A percentile compares a stretch with the other conserved stretches of the same genome.
Evolutionary conservation across 495 filamentous ascomycete species (phyloP).

Genomic region (Haplographium delicatum): DNA sequence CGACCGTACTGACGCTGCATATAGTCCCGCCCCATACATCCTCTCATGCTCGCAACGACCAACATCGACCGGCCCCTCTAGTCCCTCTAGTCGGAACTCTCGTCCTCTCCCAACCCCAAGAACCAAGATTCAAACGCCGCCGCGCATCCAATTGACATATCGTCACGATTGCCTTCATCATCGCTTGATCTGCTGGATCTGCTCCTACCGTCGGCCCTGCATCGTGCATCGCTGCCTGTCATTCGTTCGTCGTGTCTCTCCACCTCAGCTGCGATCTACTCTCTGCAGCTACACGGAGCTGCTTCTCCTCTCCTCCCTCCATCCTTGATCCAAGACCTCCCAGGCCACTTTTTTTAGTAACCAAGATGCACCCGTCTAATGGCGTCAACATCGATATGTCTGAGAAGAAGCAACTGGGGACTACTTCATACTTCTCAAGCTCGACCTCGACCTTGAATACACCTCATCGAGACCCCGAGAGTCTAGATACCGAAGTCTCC

Average conservation of each 20-base stretch:
- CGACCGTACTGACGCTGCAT: too few species aligned
- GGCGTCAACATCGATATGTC: constrained; percentile 8
- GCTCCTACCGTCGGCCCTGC: too few species aligned
- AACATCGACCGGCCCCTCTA: too few species aligned
- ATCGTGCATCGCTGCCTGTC: too few species aligned
- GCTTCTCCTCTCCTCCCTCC: background rate
- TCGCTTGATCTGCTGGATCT: too few species aligned
- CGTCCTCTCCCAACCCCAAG: too few species aligned
- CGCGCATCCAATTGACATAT: too few species aligned
- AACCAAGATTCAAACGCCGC: too few species aligned
- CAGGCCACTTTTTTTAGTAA: constrained; percentile 7
- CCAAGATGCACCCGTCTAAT: constrained; percentile 15
- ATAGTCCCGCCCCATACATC: too few species aligned
- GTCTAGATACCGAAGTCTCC: background rate
- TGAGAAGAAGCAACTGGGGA: background rate
- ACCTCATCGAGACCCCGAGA: background rate
- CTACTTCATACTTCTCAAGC: background rate
- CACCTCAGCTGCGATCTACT: background rate
- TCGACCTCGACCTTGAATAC: background rate
- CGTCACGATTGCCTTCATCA: too few species aligned
- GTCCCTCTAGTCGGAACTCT: too few species aligned
- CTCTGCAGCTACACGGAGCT: background rate
- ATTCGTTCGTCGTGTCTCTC: constrained; percentile 5
- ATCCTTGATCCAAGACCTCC: background rate
- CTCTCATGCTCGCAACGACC: too few species aligned